Base-by-base conservation (phyloP, 371 early-diverging fungal genomes). In the Lichtheimia hyalospora region DNA sequence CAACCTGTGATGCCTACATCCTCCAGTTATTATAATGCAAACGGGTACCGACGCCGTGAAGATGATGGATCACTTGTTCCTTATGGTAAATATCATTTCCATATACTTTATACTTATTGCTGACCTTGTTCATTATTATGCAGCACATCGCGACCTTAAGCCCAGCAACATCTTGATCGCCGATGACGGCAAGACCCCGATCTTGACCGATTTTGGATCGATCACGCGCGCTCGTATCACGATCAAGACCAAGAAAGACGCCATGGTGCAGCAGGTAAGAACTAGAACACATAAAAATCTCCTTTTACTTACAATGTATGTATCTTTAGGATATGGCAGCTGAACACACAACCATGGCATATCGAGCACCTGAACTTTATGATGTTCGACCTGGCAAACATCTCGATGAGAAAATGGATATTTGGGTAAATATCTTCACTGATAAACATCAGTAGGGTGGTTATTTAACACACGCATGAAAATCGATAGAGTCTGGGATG, bases 361-460 rank as follows among this genome's bases (percentile, higher is more conserved):
- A 89, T 57, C 72, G 92, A 5, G 89, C 92, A 8, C 92, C 92
- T 2, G 92, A 91, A 65, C 71, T 91, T 25, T 91, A 87, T 71
- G 90, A 91, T 69, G 88, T 91, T 16, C 83, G 88, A 61, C 76
- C 83, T 3, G 87, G 78, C 3, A 64, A 74, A 0, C 70, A 65
- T 13, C 60, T 91, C 23, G 83, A 87, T 63, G 88, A 88, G 65
- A 84, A 86, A 53, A 86, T 89, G n/a, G 92, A 91, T 63, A 82
- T 91, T 27, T 91, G 92, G 92, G 83, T 88, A 24, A 41, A 3
- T 15, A 14, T 46, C n/a, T n/a, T n/a, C 27, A 14, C 21, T 3
- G 49, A 25, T 23, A 18, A n/a, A 34, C 34, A 34, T 34, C 6
- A 34, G 10, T 8, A 34, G 10, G 34, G 34, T 25, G 25, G 5